Percentiles rank a stretch among this genome's conserved stretches.
phyloP scores from a whole-genome alignment of 805 yeast species.

The Nakazawaea sp. region DNA sequence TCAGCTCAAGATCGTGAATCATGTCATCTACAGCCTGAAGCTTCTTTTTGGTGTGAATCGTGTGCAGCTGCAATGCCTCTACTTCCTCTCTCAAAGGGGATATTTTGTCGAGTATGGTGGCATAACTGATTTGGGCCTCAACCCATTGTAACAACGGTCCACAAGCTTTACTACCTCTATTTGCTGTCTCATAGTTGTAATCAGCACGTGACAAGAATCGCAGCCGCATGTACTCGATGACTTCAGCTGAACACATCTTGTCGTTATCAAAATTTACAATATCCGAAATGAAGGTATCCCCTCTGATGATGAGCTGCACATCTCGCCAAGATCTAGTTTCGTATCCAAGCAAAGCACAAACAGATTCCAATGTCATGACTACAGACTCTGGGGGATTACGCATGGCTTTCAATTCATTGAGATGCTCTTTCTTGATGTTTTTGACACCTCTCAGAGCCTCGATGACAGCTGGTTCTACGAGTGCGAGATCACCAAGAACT shows the following conservation, averaged over 20 bases:
- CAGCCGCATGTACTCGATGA: slow-evolving; percentile 50
- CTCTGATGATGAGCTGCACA: slow-evolving; percentile 70
- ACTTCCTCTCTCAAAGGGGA: slow-evolving; percentile 74
- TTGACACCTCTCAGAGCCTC: slow-evolving; percentile 90
- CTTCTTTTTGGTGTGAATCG: slow-evolving; percentile 59
- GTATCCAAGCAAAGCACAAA: slow-evolving; percentile 76
- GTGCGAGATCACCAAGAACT: slow-evolving; percentile 60
- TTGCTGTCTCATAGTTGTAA: slow-evolving; percentile 65
- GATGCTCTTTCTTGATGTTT: slow-evolving; percentile 85
- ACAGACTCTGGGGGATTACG: slow-evolving; percentile 86
- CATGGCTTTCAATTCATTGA: slow-evolving; percentile 87
- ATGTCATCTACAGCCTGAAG: slow-evolving; percentile 72
- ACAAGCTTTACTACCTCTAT: slow-evolving; percentile 91
- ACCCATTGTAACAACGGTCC: slow-evolving; percentile 92
- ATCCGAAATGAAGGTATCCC: slow-evolving; percentile 81
- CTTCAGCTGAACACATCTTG: slow-evolving; percentile 41
- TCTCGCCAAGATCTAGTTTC: slow-evolving; percentile 68
- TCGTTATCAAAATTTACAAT: slow-evolving; percentile 72
- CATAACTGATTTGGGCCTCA: slow-evolving; percentile 76
- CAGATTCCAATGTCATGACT: slow-evolving; percentile 79
- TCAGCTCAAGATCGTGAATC: slow-evolving; percentile 65
- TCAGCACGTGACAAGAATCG: slow-evolving; percentile 56
- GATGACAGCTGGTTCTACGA: slow-evolving; percentile 76
- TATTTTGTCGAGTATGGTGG: slow-evolving; percentile 60
- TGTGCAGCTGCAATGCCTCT: slow-evolving; percentile 45